Percentiles rank a stretch among this genome's conserved stretches.
Evolutionary conservation across 2,329 filamentous ascomycete species (phyloP).

Genomic region (Ilyonectria destructans): DNA sequence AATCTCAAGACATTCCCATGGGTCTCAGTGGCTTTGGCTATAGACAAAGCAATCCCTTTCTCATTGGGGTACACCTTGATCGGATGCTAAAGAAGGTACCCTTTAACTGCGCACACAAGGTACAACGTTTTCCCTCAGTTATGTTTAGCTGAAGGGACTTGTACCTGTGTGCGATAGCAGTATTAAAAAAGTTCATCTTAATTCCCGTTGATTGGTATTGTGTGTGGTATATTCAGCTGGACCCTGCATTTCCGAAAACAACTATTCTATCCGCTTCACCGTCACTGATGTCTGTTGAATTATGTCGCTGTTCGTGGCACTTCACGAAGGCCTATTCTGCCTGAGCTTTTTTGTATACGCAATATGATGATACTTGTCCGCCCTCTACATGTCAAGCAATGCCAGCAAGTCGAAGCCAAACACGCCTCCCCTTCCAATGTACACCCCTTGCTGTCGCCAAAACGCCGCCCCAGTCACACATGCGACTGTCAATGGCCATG

Average conservation of each 20-base stretch:
- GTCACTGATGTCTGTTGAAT: background rate
- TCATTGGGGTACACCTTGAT: too few species aligned
- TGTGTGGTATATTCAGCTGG: background rate
- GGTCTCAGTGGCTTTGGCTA: too few species aligned
- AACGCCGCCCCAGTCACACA: slow-evolving; percentile 29
- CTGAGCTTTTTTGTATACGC: background rate
- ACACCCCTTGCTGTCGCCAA: slow-evolving; percentile 4
- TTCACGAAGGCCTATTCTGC: background rate
- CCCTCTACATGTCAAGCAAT: slow-evolving; percentile 27
- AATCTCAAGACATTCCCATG: too few species aligned
- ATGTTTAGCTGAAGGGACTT: too few species aligned
- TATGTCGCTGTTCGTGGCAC: background rate
- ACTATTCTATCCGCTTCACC: too few species aligned
- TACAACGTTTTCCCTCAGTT: too few species aligned
- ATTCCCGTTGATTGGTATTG: background rate
- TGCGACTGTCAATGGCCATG: slow-evolving; percentile 18
- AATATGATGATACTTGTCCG: slow-evolving; percentile 14
- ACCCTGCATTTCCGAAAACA: background rate
- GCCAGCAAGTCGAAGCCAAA: slow-evolving; percentile 9
- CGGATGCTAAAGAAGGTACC: too few species aligned
- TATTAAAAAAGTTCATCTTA: background rate
- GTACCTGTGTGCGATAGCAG: too few species aligned
- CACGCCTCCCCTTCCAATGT: slow-evolving; percentile 4
- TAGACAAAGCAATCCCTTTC: too few species aligned
- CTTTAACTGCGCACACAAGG: too few species aligned